A percentile compares a stretch with the other conserved stretches of the same genome.
phyloP scores from a whole-genome alignment of 2,329 filamentous ascomycete species.

The Venturia oleaginea region DNA sequence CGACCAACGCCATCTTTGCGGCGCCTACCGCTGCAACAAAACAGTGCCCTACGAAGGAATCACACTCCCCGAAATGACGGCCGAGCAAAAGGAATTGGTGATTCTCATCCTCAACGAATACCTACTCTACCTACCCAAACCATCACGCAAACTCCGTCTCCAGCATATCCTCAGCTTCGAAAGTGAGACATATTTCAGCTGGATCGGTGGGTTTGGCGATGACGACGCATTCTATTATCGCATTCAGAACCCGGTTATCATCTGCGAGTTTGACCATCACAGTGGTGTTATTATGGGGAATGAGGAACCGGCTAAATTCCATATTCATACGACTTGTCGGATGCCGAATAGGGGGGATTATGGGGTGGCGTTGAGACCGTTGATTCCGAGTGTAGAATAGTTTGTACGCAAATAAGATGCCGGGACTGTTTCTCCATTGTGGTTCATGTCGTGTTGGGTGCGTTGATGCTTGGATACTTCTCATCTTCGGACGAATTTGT shows the following conservation, averaged over 20 bases:
- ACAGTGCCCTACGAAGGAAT: constrained; percentile 65
- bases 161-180: constrained; percentile 47
- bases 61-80: constrained; percentile 40
- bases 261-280: constrained; percentile 73
- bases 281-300: constrained; percentile 71
- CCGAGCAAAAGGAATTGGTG: constrained; percentile 46
- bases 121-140: constrained; percentile 55
- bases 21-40: constrained; percentile 70
- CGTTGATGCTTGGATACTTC: neutral
- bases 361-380: constrained; percentile 42
- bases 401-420: neutral
- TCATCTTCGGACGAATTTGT: neutral
- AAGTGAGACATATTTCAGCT: constrained; percentile 67
- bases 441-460: no score
- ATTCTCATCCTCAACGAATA: constrained; percentile 54
- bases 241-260: constrained; percentile 64
- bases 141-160: constrained; percentile 46
- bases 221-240: constrained; percentile 69
- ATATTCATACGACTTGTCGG: constrained; percentile 65
- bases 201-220: constrained; percentile 63
- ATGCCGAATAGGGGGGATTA: constrained; percentile 72
- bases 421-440: neutral
- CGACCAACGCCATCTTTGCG: constrained; percentile 69
- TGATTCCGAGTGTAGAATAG: constrained; percentile 11
- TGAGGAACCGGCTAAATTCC: constrained; percentile 63